Conservation (phyloP, 345 rosid genomes). For the Aquilaria malaccensis region DNA sequence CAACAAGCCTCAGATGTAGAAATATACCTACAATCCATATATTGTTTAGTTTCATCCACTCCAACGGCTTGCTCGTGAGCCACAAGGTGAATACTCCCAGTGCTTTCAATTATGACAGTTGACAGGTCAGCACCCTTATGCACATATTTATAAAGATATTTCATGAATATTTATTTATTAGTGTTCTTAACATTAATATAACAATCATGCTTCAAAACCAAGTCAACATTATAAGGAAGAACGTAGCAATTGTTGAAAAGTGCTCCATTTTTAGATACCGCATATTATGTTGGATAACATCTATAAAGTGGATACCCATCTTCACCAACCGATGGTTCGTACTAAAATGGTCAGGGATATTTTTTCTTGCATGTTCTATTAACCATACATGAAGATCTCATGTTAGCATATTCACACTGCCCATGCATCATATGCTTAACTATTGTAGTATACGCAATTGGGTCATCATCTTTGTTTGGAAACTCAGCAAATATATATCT, state of each 20-base stretch:
- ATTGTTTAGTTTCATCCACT: background rate
- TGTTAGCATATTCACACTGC: background rate
- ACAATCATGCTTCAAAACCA: too few relatives aligned
- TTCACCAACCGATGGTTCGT: background rate
- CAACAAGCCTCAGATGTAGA: too few relatives aligned
- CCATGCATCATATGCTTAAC: constrained; percentile 3
- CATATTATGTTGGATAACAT: background rate
- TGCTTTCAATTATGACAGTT: too few relatives aligned
- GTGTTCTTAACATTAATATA: too few relatives aligned
- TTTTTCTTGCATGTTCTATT: background rate
- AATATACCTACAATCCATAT: background rate
- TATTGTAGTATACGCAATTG: background rate
- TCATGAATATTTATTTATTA: too few relatives aligned
- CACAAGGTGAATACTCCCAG: too few relatives aligned
- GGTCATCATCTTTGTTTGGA: background rate
- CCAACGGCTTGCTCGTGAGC: background rate
- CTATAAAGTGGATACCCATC: background rate
- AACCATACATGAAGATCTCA: background rate
- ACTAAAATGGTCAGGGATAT: background rate
- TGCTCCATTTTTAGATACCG: too few relatives aligned
- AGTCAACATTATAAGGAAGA: too few relatives aligned
- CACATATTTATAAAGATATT: too few relatives aligned
- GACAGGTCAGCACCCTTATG: too few relatives aligned
- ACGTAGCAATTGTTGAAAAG: too few relatives aligned
- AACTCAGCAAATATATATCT: background rate